Base-by-base conservation (phyloP, 176 grass and related monocot genomes). In the Luzula sylvatica region DNA sequence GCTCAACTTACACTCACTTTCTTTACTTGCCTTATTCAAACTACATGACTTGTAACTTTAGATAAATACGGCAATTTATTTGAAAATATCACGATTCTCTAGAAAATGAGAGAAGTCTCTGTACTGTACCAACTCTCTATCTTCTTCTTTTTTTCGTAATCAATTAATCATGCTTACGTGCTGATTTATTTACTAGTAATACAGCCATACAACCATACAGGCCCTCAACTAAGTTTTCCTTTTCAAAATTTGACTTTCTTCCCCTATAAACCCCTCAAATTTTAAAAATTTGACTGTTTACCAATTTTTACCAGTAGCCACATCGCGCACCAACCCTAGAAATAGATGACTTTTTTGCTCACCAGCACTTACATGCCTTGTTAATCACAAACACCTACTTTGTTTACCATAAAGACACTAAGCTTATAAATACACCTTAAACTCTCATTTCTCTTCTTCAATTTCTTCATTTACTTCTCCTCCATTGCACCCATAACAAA, bases 91-190 rank as follows among this genome's bases (percentile, higher is more conserved):
- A 11, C 17, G 22, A 51, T n/a, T n/a, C 17, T 24, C 47, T 22
- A 46, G 43, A 21, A 51, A 51, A 51, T 15, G 47, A 51, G 47
- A 51, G 17, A 51, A 51, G 9, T 51, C 47, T 11, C 38, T 22
- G 38, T 30, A 58, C 38, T 22, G 38, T 30, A 58, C 32, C 55
- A 38, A 58, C 26, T 56, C 25, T 56, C 53, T 30, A 9, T 38
- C 14, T n/a, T 15, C 20, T 18, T 42, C 9, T 7, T 35, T 35
- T 35, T 35, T n/a, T 60, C 35, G 56, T 60, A 29, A 60, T 60
- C 56, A 60, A 42, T 24, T 6, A 15, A 60, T 60, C 56, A 60
- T 60, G 20, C 38, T 60, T 60, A 60, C 56, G 38, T 23, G 23
- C 20, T 60, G 38, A 58, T 55, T 30, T 14, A 50, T 17, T 20